Evolutionary conservation across 345 rosid genomes (phyloP), one percentile per base, ranked within the genome.

Genomic region (Ceriops zippeliana): DNA sequence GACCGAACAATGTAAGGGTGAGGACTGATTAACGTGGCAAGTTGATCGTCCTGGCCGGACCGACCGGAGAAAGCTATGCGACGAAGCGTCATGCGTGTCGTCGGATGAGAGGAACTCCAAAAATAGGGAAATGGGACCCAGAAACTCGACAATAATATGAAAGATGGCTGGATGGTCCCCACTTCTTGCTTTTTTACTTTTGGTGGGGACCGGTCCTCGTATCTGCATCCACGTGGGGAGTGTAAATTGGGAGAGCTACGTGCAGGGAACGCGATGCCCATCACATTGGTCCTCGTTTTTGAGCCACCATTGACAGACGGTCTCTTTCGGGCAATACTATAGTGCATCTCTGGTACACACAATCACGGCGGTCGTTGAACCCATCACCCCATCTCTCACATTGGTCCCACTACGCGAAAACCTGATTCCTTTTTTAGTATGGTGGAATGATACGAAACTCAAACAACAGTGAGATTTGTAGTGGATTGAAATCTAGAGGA

Each of bases 51-150:
- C 19, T 60, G 75, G 73, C 37, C 58, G 1, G 42, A 37, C 75
- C 65, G 20, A 1, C 16, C 34, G 21, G 52, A 27, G 16, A 6
- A 47, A 27, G 28, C 13, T 24, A 24, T 0, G 28, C 16, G 75
- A 78, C 78, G 8, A 34, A 1, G 35, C 35, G 35, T 34, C 35
- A 34, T 34, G 52, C 84, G 82, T 81, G 79, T 57, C 79, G 7
- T 1, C 4, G 1, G 52, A 19, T n/a, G 19, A 38, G 47, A 11
- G 47, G 47, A 38, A 37, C 4, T 16, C 31, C 15, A 46, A 30
- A 46, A 30, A n/a, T 11, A 15, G 49, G 49, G 16, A 42, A 42
- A 17, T 13, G 49, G 16, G 49, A 42, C 19, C 49, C 49, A 0
- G 49, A 42, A 42, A 15, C 17, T 11, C 47, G 47, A 38, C 47